Base-by-base conservation (phyloP, 352 stramenopile species). In the Stramenopiles sp. region DNA sequence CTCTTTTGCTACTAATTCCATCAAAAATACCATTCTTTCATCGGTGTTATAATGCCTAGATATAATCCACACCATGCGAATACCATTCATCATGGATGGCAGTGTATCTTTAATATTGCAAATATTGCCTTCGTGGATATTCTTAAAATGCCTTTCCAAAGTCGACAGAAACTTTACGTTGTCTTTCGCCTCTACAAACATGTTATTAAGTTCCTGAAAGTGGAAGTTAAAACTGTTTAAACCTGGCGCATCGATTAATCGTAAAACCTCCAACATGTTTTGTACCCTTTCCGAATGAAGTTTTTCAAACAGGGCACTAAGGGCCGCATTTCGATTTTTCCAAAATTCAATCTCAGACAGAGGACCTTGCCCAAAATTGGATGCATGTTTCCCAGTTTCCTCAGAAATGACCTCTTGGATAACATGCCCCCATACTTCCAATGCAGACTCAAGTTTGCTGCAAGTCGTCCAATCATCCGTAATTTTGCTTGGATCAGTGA, bases 61-160 rank as follows among this genome's bases (percentile, higher is more conserved):
- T 68, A 97, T 96, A 77, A 96, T 96, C 92, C 92, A 97, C 4
- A 97, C 90, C 91, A 97, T 97, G 0, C 89, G 87, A 49, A 97
- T 93, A 0, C 89, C 89, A 75, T 95, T 96, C 87, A 97, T 94
- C 92, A 97, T 96, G 0, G 88, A 94, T 30, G 87, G 89, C 1
- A 97, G 77, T 33, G 89, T 96, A 73, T 97, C 92, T 0, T 90
- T 84, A 63, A 97, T 96, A 6, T 71, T 71, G 12, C 53, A 71
- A 6, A 33, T 35, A 2, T 71, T 33, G n/a, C n/a, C n/a, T n/a
- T n/a, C n/a, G n/a, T n/a, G n/a, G 32, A 97, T 90, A 77, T 94
- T 95, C 77, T 97, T 97, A 79, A 97, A 97, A 79, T 97, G 92
- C 0, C 92, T 86, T 78, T 97, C 92, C 0, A 97, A 80, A 3